These are phyloP conservation scores for Helichrysum umbraculigerum DNA, from an alignment of 129 eudicot species.

Conservation along the genomic window DNA sequence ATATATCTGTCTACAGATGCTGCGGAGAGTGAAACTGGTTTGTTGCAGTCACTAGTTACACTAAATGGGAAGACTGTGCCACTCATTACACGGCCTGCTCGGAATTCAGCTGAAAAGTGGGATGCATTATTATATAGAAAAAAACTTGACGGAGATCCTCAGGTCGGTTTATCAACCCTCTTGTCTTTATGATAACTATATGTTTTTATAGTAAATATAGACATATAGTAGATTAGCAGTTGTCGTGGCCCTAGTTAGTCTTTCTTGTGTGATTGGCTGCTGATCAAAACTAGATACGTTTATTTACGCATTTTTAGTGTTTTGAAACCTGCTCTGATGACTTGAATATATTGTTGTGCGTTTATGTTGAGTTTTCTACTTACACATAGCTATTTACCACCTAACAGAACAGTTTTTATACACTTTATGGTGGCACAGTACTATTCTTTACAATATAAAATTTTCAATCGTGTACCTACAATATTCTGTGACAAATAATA, in stretches of 20 bases:
- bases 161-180: conserved; percentile 48
- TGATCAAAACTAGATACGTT: not conserved
- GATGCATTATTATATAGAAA: conserved; percentile 92
- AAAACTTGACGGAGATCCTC: conserved; percentile 77
- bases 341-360: not conserved
- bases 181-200: not conserved
- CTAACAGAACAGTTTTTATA: not conserved
- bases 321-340: conserved; percentile 5
- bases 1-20: conserved; percentile 99
- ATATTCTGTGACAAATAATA: not conserved
- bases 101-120: conserved; percentile 93
- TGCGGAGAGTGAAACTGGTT: conserved; percentile 94
- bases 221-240: not conserved
- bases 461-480: not conserved
- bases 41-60: conserved; percentile 68
- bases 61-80: conserved; percentile 82
- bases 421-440: not conserved
- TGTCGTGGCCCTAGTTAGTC: not conserved
- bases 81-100: conserved; percentile 78
- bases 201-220: not conserved
- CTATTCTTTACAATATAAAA: not conserved
- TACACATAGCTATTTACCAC: not conserved
- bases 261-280: not conserved
- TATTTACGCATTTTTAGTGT: not conserved
- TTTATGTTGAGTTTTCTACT: conserved; percentile 13